phyloP scores from a whole-genome alignment of 257 asterid genomes.

The Solanum sejunctum region DNA sequence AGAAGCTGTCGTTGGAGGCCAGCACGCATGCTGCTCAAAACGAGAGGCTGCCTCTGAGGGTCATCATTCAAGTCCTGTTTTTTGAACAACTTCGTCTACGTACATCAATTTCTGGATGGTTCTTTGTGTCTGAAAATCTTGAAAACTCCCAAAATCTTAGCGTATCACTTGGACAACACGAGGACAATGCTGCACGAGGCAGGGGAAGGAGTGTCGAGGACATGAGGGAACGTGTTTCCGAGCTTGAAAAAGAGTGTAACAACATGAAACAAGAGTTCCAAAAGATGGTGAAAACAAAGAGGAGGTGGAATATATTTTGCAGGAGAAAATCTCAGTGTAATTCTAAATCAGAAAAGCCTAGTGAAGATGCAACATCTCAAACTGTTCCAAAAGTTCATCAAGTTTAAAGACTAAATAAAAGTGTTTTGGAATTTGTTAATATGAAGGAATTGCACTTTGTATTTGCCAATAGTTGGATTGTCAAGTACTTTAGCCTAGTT shows the following conservation, averaged over 20 bases:
- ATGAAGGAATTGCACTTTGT: neutral
- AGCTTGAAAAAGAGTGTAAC: constrained; percentile 74
- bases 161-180: constrained; percentile 14
- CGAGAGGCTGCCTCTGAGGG: constrained; percentile 83
- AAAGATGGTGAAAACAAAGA: constrained; percentile 44
- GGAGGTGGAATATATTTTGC: constrained; percentile 71
- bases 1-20: constrained; percentile 85
- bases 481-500: neutral
- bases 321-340: constrained; percentile 37
- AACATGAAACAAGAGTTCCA: constrained; percentile 63
- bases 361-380: constrained; percentile 2
- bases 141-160: constrained; percentile 43
- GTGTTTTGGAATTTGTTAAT: neutral
- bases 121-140: constrained; percentile 64
- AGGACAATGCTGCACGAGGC: neutral
- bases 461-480: neutral
- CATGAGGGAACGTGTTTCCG: constrained; percentile 63
- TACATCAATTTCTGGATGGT: constrained; percentile 85
- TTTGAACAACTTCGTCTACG: constrained; percentile 80
- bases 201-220: constrained; percentile 33
- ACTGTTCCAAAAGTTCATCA: neutral
- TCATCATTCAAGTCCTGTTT: constrained; percentile 73
- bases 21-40: constrained; percentile 91
- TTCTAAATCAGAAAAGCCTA: constrained; percentile 8
- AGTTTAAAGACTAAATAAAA: neutral